A percentile compares a stretch with the other conserved stretches of the same genome.
Conservation (phyloP, 1,284 basidiomycete genomes). For the Ustanciosporium gigantosporum region DNA sequence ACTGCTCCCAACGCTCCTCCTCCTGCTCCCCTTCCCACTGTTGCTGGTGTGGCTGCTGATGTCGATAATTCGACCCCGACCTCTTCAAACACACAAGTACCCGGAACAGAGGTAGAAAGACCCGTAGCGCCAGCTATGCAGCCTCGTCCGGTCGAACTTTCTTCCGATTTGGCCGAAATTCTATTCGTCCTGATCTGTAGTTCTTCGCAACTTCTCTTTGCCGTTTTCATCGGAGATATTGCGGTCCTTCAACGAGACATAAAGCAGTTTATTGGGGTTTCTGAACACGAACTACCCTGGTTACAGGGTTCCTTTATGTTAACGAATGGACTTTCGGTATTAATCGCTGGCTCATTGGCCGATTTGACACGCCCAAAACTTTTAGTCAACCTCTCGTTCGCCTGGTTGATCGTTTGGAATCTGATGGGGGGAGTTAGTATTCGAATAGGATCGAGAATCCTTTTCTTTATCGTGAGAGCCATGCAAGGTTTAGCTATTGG, state of each 20-base stretch:
- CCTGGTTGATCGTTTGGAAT: slow-evolving; percentile 8
- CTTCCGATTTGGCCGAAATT: slow-evolving; percentile 6
- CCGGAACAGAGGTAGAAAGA: too few relatives aligned
- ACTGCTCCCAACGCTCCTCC: too few relatives aligned
- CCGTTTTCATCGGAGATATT: slow-evolving; percentile 9
- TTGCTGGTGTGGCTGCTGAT: too few relatives aligned
- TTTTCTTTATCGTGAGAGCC: slow-evolving; percentile 26
- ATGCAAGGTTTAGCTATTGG: slow-evolving; percentile 20
- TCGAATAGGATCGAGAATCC: background rate
- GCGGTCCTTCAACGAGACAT: slow-evolving; percentile 6
- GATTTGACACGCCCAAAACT: slow-evolving; percentile 9
- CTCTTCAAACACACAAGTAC: too few relatives aligned
- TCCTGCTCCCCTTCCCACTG: too few relatives aligned
- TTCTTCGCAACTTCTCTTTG: slow-evolving; percentile 14
- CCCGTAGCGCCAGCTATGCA: slow-evolving; percentile 4
- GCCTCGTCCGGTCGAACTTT: slow-evolving; percentile 4
- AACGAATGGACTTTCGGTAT: slow-evolving; percentile 25
- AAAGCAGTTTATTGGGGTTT: slow-evolving; percentile 3
- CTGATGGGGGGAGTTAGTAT: slow-evolving; percentile 4
- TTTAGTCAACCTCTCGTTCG: slow-evolving; percentile 11
- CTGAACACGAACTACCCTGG: slow-evolving; percentile 20
- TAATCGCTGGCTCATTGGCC: slow-evolving; percentile 19
- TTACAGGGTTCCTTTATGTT: slow-evolving; percentile 19
- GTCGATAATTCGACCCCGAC: too few relatives aligned
- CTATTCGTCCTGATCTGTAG: slow-evolving; percentile 20